phyloP scores from a whole-genome alignment of 306 rosid genomes.

The Canavalia ensiformis region DNA sequence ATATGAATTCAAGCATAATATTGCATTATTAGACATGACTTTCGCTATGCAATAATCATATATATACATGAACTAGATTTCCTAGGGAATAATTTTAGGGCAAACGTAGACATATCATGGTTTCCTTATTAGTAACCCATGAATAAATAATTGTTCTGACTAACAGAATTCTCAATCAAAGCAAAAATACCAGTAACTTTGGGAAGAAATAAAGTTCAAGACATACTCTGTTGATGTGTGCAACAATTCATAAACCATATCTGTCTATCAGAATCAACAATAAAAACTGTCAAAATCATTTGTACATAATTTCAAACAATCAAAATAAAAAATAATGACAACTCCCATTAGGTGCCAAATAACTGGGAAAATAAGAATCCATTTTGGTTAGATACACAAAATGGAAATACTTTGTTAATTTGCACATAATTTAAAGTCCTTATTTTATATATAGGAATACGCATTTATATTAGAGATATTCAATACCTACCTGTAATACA shows the following conservation, averaged over 20 bases:
- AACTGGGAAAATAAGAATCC: background rate
- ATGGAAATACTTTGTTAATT: slow-evolving; percentile 13
- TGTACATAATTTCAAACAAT: slow-evolving; percentile 35
- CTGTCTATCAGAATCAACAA: slow-evolving; percentile 75
- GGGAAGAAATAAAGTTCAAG: slow-evolving; percentile 35
- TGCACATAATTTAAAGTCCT: slow-evolving; percentile 18
- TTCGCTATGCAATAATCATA: background rate
- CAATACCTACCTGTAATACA: slow-evolving; percentile 80
- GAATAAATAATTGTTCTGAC: background rate
- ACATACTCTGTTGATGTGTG: slow-evolving; percentile 96
- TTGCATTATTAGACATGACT: slow-evolving; percentile 13
- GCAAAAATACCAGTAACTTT: background rate
- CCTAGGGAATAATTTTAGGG: too few species aligned
- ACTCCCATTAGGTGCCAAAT: slow-evolving; percentile 29
- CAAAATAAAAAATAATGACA: slow-evolving; percentile 20
- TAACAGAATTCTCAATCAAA: slow-evolving; percentile 36
- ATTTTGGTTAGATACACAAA: slow-evolving; percentile 28
- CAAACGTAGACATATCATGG: too few species aligned
- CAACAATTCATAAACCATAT: slow-evolving; percentile 96
- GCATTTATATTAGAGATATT: slow-evolving; percentile 19
- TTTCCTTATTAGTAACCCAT: too few species aligned
- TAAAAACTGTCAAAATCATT: slow-evolving; percentile 42
- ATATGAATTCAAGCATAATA: slow-evolving; percentile 21
- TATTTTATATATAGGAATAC: slow-evolving; percentile 22
- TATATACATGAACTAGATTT: too few species aligned